Percentiles rank a stretch among this genome's conserved stretches.
Conservation (phyloP, 805 yeast species). For the Teunomyces funiuensis region DNA sequence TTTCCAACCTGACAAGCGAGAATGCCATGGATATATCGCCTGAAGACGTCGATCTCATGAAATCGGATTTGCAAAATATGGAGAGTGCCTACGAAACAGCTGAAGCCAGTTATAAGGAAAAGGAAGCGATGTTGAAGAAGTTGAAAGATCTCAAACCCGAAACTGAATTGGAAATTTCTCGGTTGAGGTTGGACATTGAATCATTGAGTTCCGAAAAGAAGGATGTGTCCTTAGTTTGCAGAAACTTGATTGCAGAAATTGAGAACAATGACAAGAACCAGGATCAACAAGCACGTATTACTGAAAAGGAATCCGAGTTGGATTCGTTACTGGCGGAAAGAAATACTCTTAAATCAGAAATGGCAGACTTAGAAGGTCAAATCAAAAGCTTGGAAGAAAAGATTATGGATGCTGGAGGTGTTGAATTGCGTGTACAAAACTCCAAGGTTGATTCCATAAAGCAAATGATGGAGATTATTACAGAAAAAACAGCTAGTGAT, state of each 20-base stretch:
- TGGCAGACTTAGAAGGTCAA: slow-evolving; percentile 53
- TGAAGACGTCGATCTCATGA: slow-evolving; percentile 56
- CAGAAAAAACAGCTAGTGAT: slow-evolving; percentile 57
- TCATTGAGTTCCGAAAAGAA: slow-evolving; percentile 54
- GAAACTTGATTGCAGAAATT: slow-evolving; percentile 42
- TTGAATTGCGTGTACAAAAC: slow-evolving; percentile 72
- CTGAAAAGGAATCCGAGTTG: slow-evolving; percentile 24
- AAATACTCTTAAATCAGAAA: slow-evolving; percentile 47
- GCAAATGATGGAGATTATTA: slow-evolving; percentile 62
- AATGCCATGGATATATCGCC: slow-evolving; percentile 44
- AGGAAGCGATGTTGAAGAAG: slow-evolving; percentile 57
- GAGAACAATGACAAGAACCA: slow-evolving; percentile 26
- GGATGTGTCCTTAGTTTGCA: slow-evolving; percentile 44
- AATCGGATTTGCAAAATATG: slow-evolving; percentile 48
- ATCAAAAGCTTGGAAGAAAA: slow-evolving; percentile 67
- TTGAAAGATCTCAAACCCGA: slow-evolving; percentile 70
- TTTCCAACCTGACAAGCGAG: slow-evolving; percentile 35
- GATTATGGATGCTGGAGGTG: slow-evolving; percentile 91
- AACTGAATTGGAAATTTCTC: slow-evolving; percentile 59
- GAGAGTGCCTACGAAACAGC: slow-evolving; percentile 56
- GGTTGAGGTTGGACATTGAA: slow-evolving; percentile 61
- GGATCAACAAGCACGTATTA: slow-evolving; percentile 40
- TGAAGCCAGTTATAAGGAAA: slow-evolving; percentile 52
- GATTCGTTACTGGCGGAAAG: slow-evolving; percentile 17
- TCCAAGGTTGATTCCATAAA: slow-evolving; percentile 76